These are phyloP conservation scores for Pseudognaphalium luteoalbum DNA, from an alignment of 129 eudicot genomes.

Conservation along the genomic window DNA sequence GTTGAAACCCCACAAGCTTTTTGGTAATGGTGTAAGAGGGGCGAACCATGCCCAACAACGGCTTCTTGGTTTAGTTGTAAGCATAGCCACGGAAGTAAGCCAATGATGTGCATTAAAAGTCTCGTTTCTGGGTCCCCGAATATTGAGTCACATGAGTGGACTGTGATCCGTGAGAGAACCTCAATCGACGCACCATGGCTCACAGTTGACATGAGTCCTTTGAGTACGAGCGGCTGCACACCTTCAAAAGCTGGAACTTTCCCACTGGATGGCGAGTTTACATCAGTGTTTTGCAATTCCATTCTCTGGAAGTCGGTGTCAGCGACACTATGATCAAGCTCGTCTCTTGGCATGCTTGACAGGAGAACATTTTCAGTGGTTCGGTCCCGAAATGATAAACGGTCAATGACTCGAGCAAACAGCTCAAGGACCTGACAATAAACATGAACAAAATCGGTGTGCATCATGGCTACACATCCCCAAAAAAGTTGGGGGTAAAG, in stretches of 20 bases:
- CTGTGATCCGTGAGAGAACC: constrained; percentile 85
- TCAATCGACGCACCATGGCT: constrained; percentile 85
- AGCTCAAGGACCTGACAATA: constrained; percentile 97
- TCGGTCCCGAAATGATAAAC: constrained; percentile 84
- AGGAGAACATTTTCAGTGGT: constrained; percentile 96
- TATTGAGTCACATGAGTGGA: constrained; percentile 89
- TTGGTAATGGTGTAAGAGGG: constrained; percentile 62
- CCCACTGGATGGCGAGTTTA: constrained; percentile 41
- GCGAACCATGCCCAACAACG: constrained; percentile 50
- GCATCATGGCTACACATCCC: constrained; percentile 99
- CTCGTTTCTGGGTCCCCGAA: constrained; percentile 91
- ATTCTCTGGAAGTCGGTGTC: constrained; percentile 71
- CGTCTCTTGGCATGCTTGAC: constrained; percentile 98
- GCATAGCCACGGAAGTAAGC: constrained; percentile 97
- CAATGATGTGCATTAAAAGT: constrained; percentile 88
- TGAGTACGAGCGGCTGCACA: constrained; percentile 96
- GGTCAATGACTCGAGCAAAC: constrained; percentile 84
- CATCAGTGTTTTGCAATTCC: constrained; percentile 57
- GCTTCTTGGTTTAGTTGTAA: constrained; percentile 84
- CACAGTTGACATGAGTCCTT: constrained; percentile 95
- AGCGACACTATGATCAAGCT: constrained; percentile 58
- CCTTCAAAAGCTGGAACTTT: constrained; percentile 92
- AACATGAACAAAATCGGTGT: constrained; percentile 89
- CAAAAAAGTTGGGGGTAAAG: constrained; percentile 97
- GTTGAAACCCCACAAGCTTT: constrained; percentile 82